Evolutionary conservation across 192 early-diverging fungal species (phyloP), one percentile per base, ranked within the genome.

Genomic region (Coemansia sp.): DNA sequence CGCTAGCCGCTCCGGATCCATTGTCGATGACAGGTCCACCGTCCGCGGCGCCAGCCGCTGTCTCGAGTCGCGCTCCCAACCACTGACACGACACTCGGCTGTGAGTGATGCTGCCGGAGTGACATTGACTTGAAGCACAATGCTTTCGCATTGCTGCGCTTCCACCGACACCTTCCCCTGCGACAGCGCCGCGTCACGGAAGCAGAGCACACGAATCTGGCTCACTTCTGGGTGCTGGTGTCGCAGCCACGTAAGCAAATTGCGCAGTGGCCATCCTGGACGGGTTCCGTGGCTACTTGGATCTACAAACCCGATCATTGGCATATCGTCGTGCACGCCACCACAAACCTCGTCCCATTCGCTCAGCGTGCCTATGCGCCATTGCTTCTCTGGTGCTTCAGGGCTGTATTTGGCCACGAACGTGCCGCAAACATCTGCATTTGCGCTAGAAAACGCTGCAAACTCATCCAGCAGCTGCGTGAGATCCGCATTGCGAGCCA

Each of bases 191-290:
- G 68, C 59, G 6, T 80, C 78, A 55, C 74, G 78, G 67, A 77
- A 74, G 61, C 74, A 76, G 66, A 80, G 66, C 3, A 84, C 66
- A 2, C 51, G 61, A 46, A 68, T 52, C 1, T 29, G 55, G 4
- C 51, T 4, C 4, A 51, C 29, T 22, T 63, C 63, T 1, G 75
- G 64, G 8, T 75, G 79, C 22, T 22, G 24, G 32, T 64, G 55
- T 4, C 80, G 70, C 57, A 85, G 22, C 79, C 79, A 85, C 0
- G 90, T 74, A n/a, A 97, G 81, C 42, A 94, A 74, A 67, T 97
- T 96, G 54, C 97, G 89, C 59, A 96, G 71, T 5, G 95, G 94
- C 97, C 97, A 98, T 10, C 95, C 95, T 20, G 94, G 94, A 27
- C 90, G 77, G 1, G 64, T 66, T 25, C 85, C 63, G n/a, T 91